These are phyloP conservation scores for Starmerella cellae DNA, from an alignment of 805 yeast genomes.

Conservation along the genomic window DNA sequence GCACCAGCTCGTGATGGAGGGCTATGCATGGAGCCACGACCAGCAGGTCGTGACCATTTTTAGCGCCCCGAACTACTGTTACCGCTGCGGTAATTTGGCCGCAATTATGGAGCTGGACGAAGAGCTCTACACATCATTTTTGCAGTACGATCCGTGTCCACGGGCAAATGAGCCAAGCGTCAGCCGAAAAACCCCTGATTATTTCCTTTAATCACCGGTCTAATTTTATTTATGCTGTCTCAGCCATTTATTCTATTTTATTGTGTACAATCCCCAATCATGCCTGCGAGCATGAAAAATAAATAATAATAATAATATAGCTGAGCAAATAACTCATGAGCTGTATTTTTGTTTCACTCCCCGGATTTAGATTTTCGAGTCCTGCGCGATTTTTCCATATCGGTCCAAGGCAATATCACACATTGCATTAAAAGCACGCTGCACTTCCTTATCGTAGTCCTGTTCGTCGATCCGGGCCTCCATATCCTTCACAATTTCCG, in stretches of 20 bases:
- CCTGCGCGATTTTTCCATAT: conserved; percentile 30
- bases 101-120: conserved; percentile 98
- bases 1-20: conserved; percentile 96
- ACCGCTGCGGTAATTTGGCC: conserved; percentile 96
- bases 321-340: not conserved
- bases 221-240: not conserved
- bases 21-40: conserved; percentile 89
- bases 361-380: not conserved
- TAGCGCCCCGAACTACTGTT: conserved; percentile 92
- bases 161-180: conserved; percentile 98
- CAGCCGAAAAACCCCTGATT: conserved; percentile 92
- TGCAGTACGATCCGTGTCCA: conserved; percentile 92
- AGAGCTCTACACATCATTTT: conserved; percentile 64
- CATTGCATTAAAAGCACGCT: conserved; percentile 71
- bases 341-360: not conserved
- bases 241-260: too few species aligned
- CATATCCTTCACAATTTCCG: conserved; percentile 53
- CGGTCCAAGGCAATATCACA: conserved; percentile 82
- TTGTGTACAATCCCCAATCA: too few species aligned
- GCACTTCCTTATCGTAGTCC: conserved; percentile 43
- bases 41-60: conserved; percentile 88
- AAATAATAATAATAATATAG: not conserved
- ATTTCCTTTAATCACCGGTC: conserved; percentile 36
- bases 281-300: not conserved
- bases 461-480: conserved; percentile 40